These are phyloP conservation scores for Rutidosis leptorrhynchoides DNA, from an alignment of 129 eudicot genomes.

Conservation along the genomic window DNA sequence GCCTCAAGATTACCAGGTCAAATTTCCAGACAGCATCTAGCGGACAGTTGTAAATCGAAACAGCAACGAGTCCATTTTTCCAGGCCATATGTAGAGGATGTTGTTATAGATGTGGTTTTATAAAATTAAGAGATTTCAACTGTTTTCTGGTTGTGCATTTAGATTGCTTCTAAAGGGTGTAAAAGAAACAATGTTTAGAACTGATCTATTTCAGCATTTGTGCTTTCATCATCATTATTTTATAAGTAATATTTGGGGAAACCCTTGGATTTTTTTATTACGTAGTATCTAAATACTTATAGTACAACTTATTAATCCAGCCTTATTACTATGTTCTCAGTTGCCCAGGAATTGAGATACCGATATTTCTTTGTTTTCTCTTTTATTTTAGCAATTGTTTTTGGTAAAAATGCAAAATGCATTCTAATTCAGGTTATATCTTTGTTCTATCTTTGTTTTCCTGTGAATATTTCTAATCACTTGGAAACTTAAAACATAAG, in stretches of 20 bases:
- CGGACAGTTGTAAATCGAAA: constrained; percentile 3
- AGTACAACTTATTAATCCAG: constrained; percentile 7
- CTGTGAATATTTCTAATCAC: no score
- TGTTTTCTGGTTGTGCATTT: constrained; percentile 16
- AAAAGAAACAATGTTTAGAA: constrained; percentile 21
- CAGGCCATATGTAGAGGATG: constrained; percentile 1
- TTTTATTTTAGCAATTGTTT: no score
- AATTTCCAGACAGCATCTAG: constrained; percentile 62
- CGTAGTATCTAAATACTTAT: constrained; percentile 5
- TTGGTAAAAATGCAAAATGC: no score
- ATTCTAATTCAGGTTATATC: no score
- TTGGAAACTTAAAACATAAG: no score
- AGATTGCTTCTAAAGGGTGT: constrained; percentile 32
- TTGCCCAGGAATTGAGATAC: no score
- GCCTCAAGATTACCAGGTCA: constrained; percentile 57
- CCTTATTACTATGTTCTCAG: no score
- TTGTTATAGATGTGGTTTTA: neutral
- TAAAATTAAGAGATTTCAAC: neutral
- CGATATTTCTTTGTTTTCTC: no score
- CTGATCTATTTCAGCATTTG: constrained; percentile 16
- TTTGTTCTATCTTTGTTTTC: no score
- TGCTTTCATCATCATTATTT: constrained; percentile 14
- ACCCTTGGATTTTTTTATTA: constrained; percentile 18
- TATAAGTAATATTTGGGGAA: neutral
- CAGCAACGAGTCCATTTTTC: neutral